Evolutionary conservation across 345 rosid species (phyloP), one percentile per base, ranked within the genome.

Genomic region (Salix exigua): DNA sequence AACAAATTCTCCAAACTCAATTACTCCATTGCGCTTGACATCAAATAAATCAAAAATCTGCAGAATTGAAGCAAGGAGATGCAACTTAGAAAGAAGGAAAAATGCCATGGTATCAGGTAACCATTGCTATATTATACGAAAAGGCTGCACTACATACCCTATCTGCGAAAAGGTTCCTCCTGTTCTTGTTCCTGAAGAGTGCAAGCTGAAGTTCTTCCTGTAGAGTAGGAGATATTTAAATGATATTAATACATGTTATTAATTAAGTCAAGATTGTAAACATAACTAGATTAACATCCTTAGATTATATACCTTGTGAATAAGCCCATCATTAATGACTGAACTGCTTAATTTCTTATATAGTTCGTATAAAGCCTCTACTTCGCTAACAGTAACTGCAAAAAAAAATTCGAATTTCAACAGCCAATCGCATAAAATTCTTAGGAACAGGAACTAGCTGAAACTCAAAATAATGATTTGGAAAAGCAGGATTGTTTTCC

Each of bases 181-280:
- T 82, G 72, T 91, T 88, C 80, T 81, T 85, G 85, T 87, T 96
- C 86, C 89, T 88, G 85, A 96, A 91, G 37, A 96, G 91, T 55
- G 99, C 99, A 66, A 96, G 86, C 80, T 93, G 97, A 77, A 96
- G 88, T 69, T 96, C 99, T 83, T 93, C 97, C 98, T 96, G 86
- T 61, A 72, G 50, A 75, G 63, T 72, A 38, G 35, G 42, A 66
- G 40, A 3, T 44, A 35, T 6, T 18, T 66, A 4, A 66, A 1
- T 30, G 40, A 72, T 18, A 67, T 25, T 1, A 13, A 2, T 8
- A 51, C 51, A 31, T 42, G 4, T 0, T 14, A 33, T 6, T 9
- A 58, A 38, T n/a, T 9, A 63, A 26, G 14, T 60, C 40, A 28
- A 2, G 64, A 25, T n/a, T 51, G 16, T 11, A 67, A 23, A 67